Evolutionary conservation across 2,329 filamentous ascomycete genomes (phyloP), one percentile per base, ranked within the genome.

Genomic region (Zasmidium angulare): DNA sequence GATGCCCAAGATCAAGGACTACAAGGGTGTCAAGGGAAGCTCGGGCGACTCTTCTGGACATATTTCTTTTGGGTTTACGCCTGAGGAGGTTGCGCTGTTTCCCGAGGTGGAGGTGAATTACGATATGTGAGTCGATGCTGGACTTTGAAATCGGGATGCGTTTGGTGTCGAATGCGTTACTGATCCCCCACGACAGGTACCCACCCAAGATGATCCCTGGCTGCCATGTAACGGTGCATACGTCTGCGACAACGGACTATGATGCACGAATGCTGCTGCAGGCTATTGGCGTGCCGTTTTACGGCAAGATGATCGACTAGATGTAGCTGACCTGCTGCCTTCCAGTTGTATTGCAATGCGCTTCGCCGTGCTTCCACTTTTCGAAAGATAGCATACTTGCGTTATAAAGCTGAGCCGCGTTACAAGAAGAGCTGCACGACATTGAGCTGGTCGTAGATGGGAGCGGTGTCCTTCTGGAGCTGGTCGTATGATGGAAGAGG

Each of bases 31-130:
- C n/a, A 84, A 84, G 67, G 87, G 86, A 51, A 84, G 80, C 47
- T 90, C 90, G 43, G 95, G 95, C 71, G 95, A 99, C 75, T 87
- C 86, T 71, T 88, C 89, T 62, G 95, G 95, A 40, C 97, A 98
- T 75, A 83, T 99, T 66, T 83, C 82, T 10, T 93, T 93, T 75
- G 95, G 95, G 66, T 81, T 99, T 68, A 83, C 82, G 14, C 82
- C 88, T 3, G 87, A 91, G 59, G 86, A 89, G 67, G 86, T 96
- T 69, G 86, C 89, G 53, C 80, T 90, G 65, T 99, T 98, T 78
- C 95, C 95, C 0, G 95, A 99, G 79, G 85, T 99, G 49, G 93
- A 97, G 76, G 86, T 91, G 69, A 97, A 96, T 79, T 96, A 95
- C 72, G 91, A 96, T 77, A 81, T 84, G 91, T 96, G 78, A 83